Evolutionary conservation across 768 basidiomycete genomes (phyloP), one percentile per base, ranked within the genome.

Genomic region (Dioszegia crocea): DNA sequence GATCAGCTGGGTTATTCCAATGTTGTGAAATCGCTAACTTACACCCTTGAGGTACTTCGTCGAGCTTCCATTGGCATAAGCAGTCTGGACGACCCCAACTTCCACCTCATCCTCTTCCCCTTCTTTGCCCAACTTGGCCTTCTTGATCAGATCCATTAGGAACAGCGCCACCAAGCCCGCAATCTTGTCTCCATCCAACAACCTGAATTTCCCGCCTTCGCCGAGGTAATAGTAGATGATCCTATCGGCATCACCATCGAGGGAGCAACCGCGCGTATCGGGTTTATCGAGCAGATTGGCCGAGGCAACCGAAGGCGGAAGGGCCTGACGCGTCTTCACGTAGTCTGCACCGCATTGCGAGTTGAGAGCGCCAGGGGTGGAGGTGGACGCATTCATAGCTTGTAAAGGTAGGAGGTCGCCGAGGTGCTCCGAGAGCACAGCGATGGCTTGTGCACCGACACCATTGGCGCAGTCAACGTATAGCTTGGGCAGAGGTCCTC

Each of bases 381-480:
- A 80, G 23, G 81, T 84, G 19, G 83, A 80, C 5, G 84, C 85
- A 66, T 93, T 92, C 67, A 85, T 82, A 38, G 90, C 79, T 58
- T 83, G 78, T 45, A 97, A 71, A 24, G 83, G 80, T 29, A 98
- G 77, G 21, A 67, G 39, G 43, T 72, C 66, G 29, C 56, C 53
- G 23, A 96, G 82, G 53, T 84, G 81, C 54, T 82, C 77, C 3
- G 80, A 71, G 38, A 98, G 79, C 41, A 82, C 83, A 31, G 80
- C 79, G 12, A 89, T 85, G 38, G 88, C 86, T 6, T 81, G 79
- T 16, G 88, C 84, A 46, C 96, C 96, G 23, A 99, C 96, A 26
- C 96, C 96, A 74, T 99, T 98, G n/a, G 96, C 96, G 74, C 96
- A 98, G 76, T 99, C 96, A 40, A 99, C 81, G n/a, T 88, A 75